phyloP scores from a whole-genome alignment of 2,329 filamentous ascomycete genomes.

The Exophiala oligosperma region DNA sequence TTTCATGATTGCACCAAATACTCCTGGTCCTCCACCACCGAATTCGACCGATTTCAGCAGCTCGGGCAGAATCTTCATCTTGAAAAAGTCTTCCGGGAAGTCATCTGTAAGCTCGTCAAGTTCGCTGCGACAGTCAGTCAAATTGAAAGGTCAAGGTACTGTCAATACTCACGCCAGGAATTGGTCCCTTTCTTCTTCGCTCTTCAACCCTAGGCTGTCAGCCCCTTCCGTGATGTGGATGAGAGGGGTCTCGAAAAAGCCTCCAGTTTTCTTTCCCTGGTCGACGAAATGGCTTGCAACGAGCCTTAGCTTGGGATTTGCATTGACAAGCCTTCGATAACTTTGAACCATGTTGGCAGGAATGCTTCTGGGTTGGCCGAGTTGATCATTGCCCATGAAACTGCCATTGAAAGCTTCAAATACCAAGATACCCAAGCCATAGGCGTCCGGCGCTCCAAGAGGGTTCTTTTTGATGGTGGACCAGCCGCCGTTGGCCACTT shows the following conservation, averaged over 20 bases:
- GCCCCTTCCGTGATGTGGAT: slow-evolving; percentile 92
- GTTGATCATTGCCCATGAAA: slow-evolving; percentile 74
- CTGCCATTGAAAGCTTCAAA: slow-evolving; percentile 90
- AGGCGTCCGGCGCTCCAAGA: slow-evolving; percentile 79
- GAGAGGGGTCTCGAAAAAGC: slow-evolving; percentile 89
- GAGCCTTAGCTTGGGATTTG: slow-evolving; percentile 84
- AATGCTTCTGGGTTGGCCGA: slow-evolving; percentile 81
- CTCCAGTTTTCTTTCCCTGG: slow-evolving; percentile 75
- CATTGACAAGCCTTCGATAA: slow-evolving; percentile 85
- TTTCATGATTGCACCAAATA: slow-evolving; percentile 84
- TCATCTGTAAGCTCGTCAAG: slow-evolving; percentile 86
- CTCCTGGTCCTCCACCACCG: slow-evolving; percentile 89
- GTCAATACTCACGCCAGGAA: slow-evolving; percentile 65
- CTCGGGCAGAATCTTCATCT: slow-evolving; percentile 93
- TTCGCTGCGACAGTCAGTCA: slow-evolving; percentile 52
- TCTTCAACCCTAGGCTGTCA: slow-evolving; percentile 88
- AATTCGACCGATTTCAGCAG: slow-evolving; percentile 99
- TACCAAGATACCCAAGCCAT: slow-evolving; percentile 78
- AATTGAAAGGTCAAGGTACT: background rate
- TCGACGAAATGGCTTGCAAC: slow-evolving; percentile 85
- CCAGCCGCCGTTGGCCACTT: slow-evolving; percentile 86
- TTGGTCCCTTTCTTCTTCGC: slow-evolving; percentile 76
- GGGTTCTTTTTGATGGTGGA: slow-evolving; percentile 82
- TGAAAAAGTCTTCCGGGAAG: slow-evolving; percentile 97
- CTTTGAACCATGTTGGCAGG: slow-evolving; percentile 85